Evolutionary conservation across 2,329 filamentous ascomycete genomes (phyloP), one percentile per base, ranked within the genome.

Genomic region (Paecilomyces dactylethromorphus): DNA sequence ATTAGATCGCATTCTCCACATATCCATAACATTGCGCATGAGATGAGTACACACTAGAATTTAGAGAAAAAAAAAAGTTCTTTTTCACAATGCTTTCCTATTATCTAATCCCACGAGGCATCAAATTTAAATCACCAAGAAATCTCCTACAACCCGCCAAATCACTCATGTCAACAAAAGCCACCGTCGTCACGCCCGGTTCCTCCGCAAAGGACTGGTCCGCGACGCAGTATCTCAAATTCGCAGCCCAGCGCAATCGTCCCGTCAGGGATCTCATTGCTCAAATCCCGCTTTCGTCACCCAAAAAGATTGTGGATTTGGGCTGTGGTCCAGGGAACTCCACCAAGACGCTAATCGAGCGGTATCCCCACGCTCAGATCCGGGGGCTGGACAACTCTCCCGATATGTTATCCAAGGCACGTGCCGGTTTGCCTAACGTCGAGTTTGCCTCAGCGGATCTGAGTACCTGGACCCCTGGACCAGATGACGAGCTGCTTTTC

Each of bases 291-390:
- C 71, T 80, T 1, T 63, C 71, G 13, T 57, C 65, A 0, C 71
- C 81, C n/a, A 65, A 71, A 10, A 71, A 68, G 29, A 78, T 86
- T 63, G 73, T 84, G 63, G 84, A 87, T 60, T 73, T 87, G 1
- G 84, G 84, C 63, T 87, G 84, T 67, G 84, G 84, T 0, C 84
- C 84, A 0, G 84, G 81, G 4, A 86, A 85, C 71, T 84, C 81
- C 2, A 86, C 84, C 0, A 68, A 71, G 0, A 77, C 80, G 1
- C 75, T 87, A 1, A 69, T 71, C 3, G 63, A 67, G 2, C 75
- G 75, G 3, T 87, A 81, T 66, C 81, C 83, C 0, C 53, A 68
- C 3, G 79, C 83, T 0, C 59, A 66, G 0, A 64, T 86, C 51
- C 72, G 73, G 0, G 84, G 82, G 10, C 75, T 87, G 53, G 84